Evolutionary conservation across 129 eudicot genomes (phyloP).

Genomic region (Centella asiatica): DNA sequence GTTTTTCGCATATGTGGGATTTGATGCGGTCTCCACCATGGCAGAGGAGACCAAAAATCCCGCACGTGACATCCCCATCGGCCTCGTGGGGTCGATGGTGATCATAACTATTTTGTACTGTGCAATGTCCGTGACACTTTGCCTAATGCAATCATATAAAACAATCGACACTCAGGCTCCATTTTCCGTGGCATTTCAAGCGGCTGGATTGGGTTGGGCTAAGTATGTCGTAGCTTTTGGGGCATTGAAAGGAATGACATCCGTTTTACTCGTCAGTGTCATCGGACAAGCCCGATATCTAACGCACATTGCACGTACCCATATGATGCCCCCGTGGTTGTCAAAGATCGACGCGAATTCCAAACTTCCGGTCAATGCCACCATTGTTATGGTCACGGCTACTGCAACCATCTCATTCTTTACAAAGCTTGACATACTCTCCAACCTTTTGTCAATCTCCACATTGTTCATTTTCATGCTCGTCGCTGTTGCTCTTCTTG

Average conservation of each 20-base stretch:
- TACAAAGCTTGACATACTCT: slow-evolving; percentile 42
- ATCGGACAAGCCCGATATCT: slow-evolving; percentile 81
- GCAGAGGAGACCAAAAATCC: slow-evolving; percentile 91
- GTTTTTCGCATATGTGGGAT: slow-evolving; percentile 73
- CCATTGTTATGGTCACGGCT: slow-evolving; percentile 36
- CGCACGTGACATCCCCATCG: slow-evolving; percentile 62
- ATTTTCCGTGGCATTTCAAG: slow-evolving; percentile 48
- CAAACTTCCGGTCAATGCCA: slow-evolving; percentile 71
- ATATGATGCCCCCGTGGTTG: slow-evolving; percentile 83
- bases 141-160: slow-evolving; percentile 46
- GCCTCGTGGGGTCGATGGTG: slow-evolving; percentile 72
- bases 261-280: slow-evolving; percentile 61
- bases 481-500: slow-evolving; percentile 70
- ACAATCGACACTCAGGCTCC: slow-evolving; percentile 39
- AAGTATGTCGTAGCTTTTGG: slow-evolving; percentile 71
- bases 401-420: slow-evolving; percentile 59
- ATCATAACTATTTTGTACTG: slow-evolving; percentile 55
- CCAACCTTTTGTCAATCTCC: slow-evolving; percentile 63
- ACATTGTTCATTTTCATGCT: slow-evolving; percentile 74
- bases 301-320: slow-evolving; percentile 85
- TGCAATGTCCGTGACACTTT: slow-evolving; percentile 44
- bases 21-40: slow-evolving; percentile 76
- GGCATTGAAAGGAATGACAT: slow-evolving; percentile 78
- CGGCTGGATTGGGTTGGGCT: slow-evolving; percentile 68
- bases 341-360: slow-evolving; percentile 51